phyloP scores from a whole-genome alignment of 2,329 filamentous ascomycete species.

The Scedosporium apiospermum region DNA sequence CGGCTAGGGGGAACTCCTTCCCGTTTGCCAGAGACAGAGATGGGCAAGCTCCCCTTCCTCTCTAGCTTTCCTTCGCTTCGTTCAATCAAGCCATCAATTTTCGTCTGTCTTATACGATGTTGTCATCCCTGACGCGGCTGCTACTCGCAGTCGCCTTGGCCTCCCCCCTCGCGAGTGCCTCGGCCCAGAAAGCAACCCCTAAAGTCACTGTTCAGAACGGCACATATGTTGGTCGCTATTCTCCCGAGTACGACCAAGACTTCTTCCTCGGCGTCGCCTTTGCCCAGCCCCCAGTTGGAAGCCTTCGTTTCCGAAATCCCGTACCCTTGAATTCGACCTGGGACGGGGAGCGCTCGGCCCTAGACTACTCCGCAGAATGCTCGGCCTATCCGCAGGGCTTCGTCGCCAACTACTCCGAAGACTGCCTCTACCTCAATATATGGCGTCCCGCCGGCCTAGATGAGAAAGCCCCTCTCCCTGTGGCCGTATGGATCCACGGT shows the following conservation, averaged over 20 bases:
- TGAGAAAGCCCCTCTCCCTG: conserved; percentile 9
- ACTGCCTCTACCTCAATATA: conserved; percentile 21
- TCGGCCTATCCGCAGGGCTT: conserved; percentile 15
- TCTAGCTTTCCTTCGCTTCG: too few relatives aligned
- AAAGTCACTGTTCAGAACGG: conserved; percentile 27
- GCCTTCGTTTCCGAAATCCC: conserved; percentile 42
- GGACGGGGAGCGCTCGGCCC: conserved; percentile 13
- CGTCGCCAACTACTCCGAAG: conserved; percentile 10
- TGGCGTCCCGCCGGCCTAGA: conserved; percentile 15
- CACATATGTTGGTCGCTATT: conserved; percentile 33
- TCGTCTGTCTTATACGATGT: too few relatives aligned
- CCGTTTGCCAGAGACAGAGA: too few relatives aligned
- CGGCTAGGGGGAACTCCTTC: too few relatives aligned
- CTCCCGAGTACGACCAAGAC: conserved; percentile 28
- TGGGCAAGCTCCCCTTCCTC: too few relatives aligned
- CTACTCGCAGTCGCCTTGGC: too few relatives aligned
- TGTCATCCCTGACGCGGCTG: too few relatives aligned
- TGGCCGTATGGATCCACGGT: conserved; percentile 10
- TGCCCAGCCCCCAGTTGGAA: conserved; percentile 39
- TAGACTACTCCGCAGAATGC: conserved; percentile 35
- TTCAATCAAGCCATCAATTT: too few relatives aligned
- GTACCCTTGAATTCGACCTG: conserved; percentile 33
- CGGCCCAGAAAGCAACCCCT: neutral
- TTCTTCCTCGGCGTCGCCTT: conserved; percentile 47
- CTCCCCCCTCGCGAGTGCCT: too few relatives aligned